phyloP scores from a whole-genome alignment of 768 basidiomycete species.

The Dacryopinax spathularia region DNA sequence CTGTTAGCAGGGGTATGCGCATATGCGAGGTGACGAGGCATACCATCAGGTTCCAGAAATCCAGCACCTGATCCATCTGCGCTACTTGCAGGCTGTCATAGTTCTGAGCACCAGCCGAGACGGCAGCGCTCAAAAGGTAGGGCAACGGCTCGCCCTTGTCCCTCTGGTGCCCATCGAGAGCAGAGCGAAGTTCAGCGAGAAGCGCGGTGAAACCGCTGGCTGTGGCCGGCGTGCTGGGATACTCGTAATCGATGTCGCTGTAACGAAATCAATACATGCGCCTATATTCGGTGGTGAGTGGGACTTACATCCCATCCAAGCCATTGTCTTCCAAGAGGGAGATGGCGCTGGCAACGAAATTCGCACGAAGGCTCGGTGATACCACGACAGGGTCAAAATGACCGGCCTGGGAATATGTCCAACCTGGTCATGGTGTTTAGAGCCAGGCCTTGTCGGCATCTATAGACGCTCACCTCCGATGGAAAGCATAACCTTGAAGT shows the following conservation, averaged over 20 bases:
- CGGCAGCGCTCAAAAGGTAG: slow-evolving; percentile 49
- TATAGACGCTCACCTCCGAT: slow-evolving; percentile 35
- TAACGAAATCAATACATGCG: background rate
- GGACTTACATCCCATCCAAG: slow-evolving; percentile 56
- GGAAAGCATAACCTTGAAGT: slow-evolving; percentile 39
- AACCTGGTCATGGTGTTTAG: slow-evolving; percentile 24
- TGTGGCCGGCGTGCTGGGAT: slow-evolving; percentile 42
- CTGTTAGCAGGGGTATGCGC: slow-evolving; percentile 1
- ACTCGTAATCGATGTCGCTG: slow-evolving; percentile 70
- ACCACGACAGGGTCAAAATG: slow-evolving; percentile 43
- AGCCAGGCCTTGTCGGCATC: slow-evolving; percentile 16
- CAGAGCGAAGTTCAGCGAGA: slow-evolving; percentile 44
- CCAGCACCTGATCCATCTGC: slow-evolving; percentile 51
- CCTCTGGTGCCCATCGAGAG: slow-evolving; percentile 42
- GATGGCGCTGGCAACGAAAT: slow-evolving; percentile 48
- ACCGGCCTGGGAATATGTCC: slow-evolving; percentile 56
- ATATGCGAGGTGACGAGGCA: slow-evolving; percentile 1
- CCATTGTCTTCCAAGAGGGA: slow-evolving; percentile 52
- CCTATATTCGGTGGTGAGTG: background rate
- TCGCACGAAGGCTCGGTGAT: slow-evolving; percentile 40
- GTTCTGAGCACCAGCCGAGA: slow-evolving; percentile 46
- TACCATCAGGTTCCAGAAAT: slow-evolving; percentile 76
- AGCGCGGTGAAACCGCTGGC: slow-evolving; percentile 57
- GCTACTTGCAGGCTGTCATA: slow-evolving; percentile 37
- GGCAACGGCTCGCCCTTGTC: slow-evolving; percentile 47